A percentile compares a stretch with the other conserved stretches of the same genome.
Evolutionary conservation across 1,284 basidiomycete genomes (phyloP).

Genomic region (Ceratobasidium papillatum): DNA sequence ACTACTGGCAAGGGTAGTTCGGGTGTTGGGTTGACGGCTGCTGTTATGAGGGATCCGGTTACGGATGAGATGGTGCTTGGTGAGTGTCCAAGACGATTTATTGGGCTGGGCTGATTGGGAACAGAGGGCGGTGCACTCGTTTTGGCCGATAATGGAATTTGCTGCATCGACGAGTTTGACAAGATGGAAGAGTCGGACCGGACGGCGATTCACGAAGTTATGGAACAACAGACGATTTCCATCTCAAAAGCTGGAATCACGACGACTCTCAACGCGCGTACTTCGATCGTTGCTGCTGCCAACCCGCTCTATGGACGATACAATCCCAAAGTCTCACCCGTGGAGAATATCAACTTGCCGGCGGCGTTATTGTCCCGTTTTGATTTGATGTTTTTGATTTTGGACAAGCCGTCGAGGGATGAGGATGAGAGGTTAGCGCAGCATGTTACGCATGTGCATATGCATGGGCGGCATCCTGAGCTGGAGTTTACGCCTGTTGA

Average conservation of each 20-base stretch:
- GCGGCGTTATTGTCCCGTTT: constrained; percentile 96
- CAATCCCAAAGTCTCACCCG: constrained; percentile 96
- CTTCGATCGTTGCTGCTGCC: constrained; percentile 96
- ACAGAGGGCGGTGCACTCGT: constrained; percentile 98
- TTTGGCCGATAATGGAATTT: constrained; percentile 98
- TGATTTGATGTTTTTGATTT: constrained; percentile 95
- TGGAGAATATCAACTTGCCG: constrained; percentile 99
- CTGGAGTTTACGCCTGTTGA: constrained; percentile 84
- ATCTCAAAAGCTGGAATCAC: constrained; percentile 99
- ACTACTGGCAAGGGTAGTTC: constrained; percentile 98
- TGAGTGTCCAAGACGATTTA: constrained; percentile 55
- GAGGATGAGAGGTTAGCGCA: constrained; percentile 96
- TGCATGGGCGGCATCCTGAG: constrained; percentile 90
- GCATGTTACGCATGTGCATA: constrained; percentile 98
- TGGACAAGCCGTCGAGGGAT: constrained; percentile 94
- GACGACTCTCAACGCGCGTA: constrained; percentile 97
- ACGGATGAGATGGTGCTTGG: constrained; percentile 99
- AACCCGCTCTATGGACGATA: constrained; percentile 99
- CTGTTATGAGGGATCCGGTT: constrained; percentile 98
- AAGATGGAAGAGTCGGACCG: constrained; percentile 99
- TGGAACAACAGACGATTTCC: constrained; percentile 99
- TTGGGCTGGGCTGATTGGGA: constrained; percentile 23
- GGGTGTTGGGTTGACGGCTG: constrained; percentile 97
- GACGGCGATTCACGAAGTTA: constrained; percentile 99
- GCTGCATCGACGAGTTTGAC: constrained; percentile 99